A percentile compares a stretch with the other conserved stretches of the same genome.
Conservation (phyloP, 768 basidiomycete genomes). For the Amanita molliuscula region DNA sequence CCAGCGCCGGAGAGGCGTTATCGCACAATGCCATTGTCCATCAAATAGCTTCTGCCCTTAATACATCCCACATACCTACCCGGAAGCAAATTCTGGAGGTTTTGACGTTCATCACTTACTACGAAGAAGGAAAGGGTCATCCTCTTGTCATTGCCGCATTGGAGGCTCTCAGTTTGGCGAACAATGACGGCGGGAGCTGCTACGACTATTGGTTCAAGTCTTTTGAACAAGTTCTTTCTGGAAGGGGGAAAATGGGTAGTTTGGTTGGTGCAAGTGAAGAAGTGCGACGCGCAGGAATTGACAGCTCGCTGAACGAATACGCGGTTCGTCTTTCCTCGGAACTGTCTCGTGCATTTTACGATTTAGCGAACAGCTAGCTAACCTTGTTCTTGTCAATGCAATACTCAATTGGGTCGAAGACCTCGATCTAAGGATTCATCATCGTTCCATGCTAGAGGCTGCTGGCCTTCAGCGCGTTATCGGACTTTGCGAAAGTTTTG, state of each 20-base stretch:
- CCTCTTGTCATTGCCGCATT: conserved; percentile 67
- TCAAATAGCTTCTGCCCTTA: conserved; percentile 75
- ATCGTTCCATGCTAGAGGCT: conserved; percentile 83
- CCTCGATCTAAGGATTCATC: conserved; percentile 75
- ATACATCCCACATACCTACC: conserved; percentile 68
- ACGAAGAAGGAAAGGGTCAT: conserved; percentile 48
- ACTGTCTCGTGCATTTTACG: conserved; percentile 1
- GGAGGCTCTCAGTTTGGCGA: conserved; percentile 59
- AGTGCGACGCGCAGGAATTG: conserved; percentile 55
- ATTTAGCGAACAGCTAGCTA: conserved; percentile 40
- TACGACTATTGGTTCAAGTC: conserved; percentile 90
- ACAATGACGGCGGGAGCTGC: conserved; percentile 46
- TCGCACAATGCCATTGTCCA: conserved; percentile 64
- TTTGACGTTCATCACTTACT: conserved; percentile 63
- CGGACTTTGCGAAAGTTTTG: conserved; percentile 55
- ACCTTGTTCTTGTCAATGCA: conserved; percentile 62
- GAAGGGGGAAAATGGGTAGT: conserved; percentile 91
- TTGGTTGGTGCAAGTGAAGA: conserved; percentile 93
- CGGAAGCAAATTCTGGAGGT: conserved; percentile 75
- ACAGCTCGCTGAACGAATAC: conserved; percentile 72
- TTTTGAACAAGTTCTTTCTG: conserved; percentile 63
- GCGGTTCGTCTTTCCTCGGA: conserved; percentile 43
- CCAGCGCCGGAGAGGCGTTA: conserved; percentile 62
- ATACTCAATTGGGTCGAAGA: conserved; percentile 63
- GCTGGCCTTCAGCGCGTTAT: conserved; percentile 74